These are phyloP conservation scores for Ascochyta lentis DNA, from an alignment of 2,329 filamentous ascomycete species.

Conservation along the genomic window DNA sequence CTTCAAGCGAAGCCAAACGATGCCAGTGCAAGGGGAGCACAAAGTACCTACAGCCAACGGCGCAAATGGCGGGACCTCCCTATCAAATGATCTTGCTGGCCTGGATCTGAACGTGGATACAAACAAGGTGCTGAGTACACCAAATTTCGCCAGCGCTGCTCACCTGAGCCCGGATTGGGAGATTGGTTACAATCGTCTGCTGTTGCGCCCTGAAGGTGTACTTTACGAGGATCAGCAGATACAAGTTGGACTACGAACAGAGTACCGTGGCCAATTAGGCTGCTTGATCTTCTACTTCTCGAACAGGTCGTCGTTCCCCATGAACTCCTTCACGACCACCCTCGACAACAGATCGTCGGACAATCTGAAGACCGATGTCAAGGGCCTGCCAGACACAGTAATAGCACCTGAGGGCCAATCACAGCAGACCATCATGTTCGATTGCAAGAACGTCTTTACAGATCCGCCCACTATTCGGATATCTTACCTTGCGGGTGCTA, in stretches of 20 bases:
- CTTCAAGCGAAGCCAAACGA: constrained; percentile 84
- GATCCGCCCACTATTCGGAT: constrained; percentile 90
- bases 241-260: constrained; percentile 88
- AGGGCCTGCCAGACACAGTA: constrained; percentile 83
- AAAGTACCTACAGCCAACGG: constrained; percentile 43
- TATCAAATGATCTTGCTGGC: constrained; percentile 70
- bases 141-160: constrained; percentile 89
- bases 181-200: constrained; percentile 80
- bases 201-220: constrained; percentile 82
- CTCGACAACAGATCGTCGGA: constrained; percentile 75
- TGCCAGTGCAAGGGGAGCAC: constrained; percentile 44
- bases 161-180: constrained; percentile 97
- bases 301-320: constrained; percentile 85
- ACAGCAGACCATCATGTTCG: constrained; percentile 94
- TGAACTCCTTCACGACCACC: constrained; percentile 93
- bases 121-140: constrained; percentile 66
- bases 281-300: constrained; percentile 95
- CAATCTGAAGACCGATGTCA: constrained; percentile 82
- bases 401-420: constrained; percentile 78
- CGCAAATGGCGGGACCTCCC: constrained; percentile 60
- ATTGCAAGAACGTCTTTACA: constrained; percentile 79
- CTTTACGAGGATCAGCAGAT: constrained; percentile 95
- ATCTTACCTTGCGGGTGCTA: constrained; percentile 89
- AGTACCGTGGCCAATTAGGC: constrained; percentile 94
- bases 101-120: constrained; percentile 75